A percentile compares a stretch with the other conserved stretches of the same genome.
These are phyloP conservation scores for Schwanniomyces vanrijiae DNA, from an alignment of 805 yeast genomes.

Conservation along the genomic window DNA sequence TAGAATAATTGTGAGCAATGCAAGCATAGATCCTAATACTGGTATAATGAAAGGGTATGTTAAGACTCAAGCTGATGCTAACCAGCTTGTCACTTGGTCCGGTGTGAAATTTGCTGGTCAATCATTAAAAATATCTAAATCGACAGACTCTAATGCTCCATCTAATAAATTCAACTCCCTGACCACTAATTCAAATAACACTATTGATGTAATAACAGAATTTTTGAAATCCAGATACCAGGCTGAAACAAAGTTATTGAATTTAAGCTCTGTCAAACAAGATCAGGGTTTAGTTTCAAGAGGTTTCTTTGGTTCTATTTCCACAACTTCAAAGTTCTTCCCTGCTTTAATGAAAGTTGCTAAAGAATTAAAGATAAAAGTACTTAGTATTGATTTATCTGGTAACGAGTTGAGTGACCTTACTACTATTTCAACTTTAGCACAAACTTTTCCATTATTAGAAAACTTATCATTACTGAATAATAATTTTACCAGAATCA, in stretches of 20 bases:
- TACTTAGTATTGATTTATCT: constrained; percentile 72
- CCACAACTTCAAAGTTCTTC: constrained; percentile 78
- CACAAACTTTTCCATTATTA: constrained; percentile 72
- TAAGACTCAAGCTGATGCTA: constrained; percentile 53
- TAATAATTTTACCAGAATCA: constrained; percentile 62
- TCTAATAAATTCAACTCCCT: constrained; percentile 11
- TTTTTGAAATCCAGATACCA: constrained; percentile 71
- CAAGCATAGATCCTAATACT: constrained; percentile 47
- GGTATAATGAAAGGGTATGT: constrained; percentile 63
- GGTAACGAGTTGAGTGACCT: constrained; percentile 62
- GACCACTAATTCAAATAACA: constrained; percentile 20
- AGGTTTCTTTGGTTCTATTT: constrained; percentile 63
- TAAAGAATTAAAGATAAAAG: constrained; percentile 48
- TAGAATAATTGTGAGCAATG: constrained; percentile 52
- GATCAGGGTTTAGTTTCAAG: constrained; percentile 60
- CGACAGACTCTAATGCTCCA: constrained; percentile 14
- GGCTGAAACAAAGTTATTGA: constrained; percentile 61
- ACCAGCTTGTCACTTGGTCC: constrained; percentile 55
- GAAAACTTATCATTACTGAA: constrained; percentile 78
- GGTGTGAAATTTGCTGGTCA: constrained; percentile 86
- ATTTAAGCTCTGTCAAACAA: constrained; percentile 60
- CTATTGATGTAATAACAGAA: constrained; percentile 61
- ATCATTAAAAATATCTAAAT: constrained; percentile 52
- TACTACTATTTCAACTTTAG: constrained; percentile 56
- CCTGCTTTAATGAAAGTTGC: constrained; percentile 88